Evolutionary conservation across 2,329 filamentous ascomycete genomes (phyloP).

Genomic region (Fusarium continuum): DNA sequence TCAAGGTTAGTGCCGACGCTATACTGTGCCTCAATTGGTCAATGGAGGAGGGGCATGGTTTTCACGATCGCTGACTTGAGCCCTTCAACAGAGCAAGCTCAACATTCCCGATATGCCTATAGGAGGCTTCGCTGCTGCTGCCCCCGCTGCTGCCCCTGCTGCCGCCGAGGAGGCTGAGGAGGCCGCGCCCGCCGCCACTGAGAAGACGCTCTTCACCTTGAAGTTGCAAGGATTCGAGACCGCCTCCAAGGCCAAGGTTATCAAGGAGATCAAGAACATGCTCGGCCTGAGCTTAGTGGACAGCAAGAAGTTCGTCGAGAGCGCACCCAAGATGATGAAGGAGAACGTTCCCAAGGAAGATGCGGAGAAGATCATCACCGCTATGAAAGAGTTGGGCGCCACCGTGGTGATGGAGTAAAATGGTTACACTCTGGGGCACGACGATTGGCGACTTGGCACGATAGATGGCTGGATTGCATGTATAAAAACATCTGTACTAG

Average conservation of each 20-base stretch:
- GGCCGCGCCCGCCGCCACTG: slow-evolving; percentile 86
- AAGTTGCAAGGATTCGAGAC: slow-evolving; percentile 93
- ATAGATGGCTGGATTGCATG: slow-evolving; percentile 50
- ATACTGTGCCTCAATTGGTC: slow-evolving; percentile 18
- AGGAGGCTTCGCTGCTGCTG: slow-evolving; percentile 83
- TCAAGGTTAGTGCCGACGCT: slow-evolving; percentile 75
- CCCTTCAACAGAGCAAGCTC: slow-evolving; percentile 74
- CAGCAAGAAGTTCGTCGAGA: slow-evolving; percentile 99
- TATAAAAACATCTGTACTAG: slow-evolving; percentile 54
- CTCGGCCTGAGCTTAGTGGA: slow-evolving; percentile 95
- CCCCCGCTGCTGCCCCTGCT: slow-evolving; percentile 65
- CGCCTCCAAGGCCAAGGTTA: slow-evolving; percentile 94
- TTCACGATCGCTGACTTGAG: slow-evolving; percentile 26
- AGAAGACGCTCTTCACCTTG: slow-evolving; percentile 96
- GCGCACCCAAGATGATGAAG: slow-evolving; percentile 98
- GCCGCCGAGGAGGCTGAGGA: slow-evolving; percentile 85
- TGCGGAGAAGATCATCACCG: slow-evolving; percentile 96
- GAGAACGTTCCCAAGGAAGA: slow-evolving; percentile 99
- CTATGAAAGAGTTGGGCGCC: slow-evolving; percentile 91
- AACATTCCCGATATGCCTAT: slow-evolving; percentile 99
- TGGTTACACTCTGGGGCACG: slow-evolving; percentile 18
- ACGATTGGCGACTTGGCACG: slow-evolving; percentile 43
- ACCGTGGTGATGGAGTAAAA: slow-evolving; percentile 89
- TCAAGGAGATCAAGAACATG: slow-evolving; percentile 99
- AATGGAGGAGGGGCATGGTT: background rate